Conservation (phyloP, 805 yeast genomes). For the Kodamaea laetipori region DNA sequence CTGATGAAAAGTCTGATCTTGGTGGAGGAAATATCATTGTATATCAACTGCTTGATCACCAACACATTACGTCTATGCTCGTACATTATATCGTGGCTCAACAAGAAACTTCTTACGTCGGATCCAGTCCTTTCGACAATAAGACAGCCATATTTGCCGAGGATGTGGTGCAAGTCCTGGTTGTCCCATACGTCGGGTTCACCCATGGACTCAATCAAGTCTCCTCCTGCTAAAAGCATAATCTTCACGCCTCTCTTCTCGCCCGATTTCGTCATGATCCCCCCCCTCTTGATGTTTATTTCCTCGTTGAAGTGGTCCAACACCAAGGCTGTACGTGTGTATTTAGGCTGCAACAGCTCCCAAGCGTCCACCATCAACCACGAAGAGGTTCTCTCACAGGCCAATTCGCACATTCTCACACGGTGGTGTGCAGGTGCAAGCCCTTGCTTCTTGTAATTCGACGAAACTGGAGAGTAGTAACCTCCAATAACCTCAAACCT, state of each 20-base stretch:
- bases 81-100: conserved; percentile 96
- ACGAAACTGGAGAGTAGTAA: conserved; percentile 91
- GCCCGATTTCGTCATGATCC: conserved; percentile 64
- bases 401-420: conserved; percentile 97
- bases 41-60: conserved; percentile 93
- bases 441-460: conserved; percentile 91
- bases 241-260: conserved; percentile 81
- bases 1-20: conserved; percentile 90
- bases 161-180: conserved; percentile 87
- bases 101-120: conserved; percentile 88
- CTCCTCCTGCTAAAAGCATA: conserved; percentile 97
- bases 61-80: conserved; percentile 92
- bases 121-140: conserved; percentile 96
- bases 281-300: conserved; percentile 86
- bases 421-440: conserved; percentile 86
- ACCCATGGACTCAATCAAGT: conserved; percentile 97
- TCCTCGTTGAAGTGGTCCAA: conserved; percentile 96
- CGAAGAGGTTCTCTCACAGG: conserved; percentile 92
- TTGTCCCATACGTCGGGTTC: conserved; percentile 99
- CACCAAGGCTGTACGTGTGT: conserved; percentile 93
- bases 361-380: conserved; percentile 99
- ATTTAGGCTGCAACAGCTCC: conserved; percentile 91
- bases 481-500: conserved; percentile 96
- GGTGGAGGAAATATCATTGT: conserved; percentile 94
- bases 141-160: conserved; percentile 94